Evolutionary conservation across 306 rosid species (phyloP), one percentile per base, ranked within the genome.

Genomic region (Phaseolus lunatus): DNA sequence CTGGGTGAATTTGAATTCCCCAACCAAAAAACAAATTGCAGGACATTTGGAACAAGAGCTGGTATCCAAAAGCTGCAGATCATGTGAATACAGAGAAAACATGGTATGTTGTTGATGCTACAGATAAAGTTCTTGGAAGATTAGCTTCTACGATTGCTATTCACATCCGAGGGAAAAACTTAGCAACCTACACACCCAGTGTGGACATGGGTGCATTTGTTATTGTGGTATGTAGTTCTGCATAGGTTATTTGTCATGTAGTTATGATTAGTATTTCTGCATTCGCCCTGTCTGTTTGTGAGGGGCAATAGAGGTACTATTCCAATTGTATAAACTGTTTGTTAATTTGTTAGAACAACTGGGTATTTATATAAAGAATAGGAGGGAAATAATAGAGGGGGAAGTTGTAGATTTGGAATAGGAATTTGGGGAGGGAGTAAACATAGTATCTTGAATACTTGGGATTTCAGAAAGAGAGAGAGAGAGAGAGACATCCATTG

Each of bases 141-240:
- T 81, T 96, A 37, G 99, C 99, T 58, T 96, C 98, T 12, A 92
- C 99, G 3, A 92, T 96, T 61, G 91, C 99, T 23, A 88, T 86
- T 81, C 71, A 88, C 78, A 92, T 92, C 76, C 85, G 99, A 15
- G 99, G 99, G 72, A 96, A 96, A 77, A 83, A 92, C 70, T 72
- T 89, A 57, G 86, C 84, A 3, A 96, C 99, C 61, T 92, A 82
- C 80, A 96, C 98, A 61, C 97, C 97, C 14, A 96, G 98, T 76
- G 99, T 96, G 59, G 98, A 92, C 89, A 92, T 96, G 99, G 99
- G 99, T 56, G 94, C 97, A 2, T 96, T 96, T 81, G 94, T 96
- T 57, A 87, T 96, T 83, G 99, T 96, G 98, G 99, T 92, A 83
- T 80, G 96, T 82, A 66, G 76, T 78, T 62, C 62, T 31, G 45